Evolutionary conservation across 2,329 filamentous ascomycete genomes (phyloP).

Genomic region (Cytospora mali): DNA sequence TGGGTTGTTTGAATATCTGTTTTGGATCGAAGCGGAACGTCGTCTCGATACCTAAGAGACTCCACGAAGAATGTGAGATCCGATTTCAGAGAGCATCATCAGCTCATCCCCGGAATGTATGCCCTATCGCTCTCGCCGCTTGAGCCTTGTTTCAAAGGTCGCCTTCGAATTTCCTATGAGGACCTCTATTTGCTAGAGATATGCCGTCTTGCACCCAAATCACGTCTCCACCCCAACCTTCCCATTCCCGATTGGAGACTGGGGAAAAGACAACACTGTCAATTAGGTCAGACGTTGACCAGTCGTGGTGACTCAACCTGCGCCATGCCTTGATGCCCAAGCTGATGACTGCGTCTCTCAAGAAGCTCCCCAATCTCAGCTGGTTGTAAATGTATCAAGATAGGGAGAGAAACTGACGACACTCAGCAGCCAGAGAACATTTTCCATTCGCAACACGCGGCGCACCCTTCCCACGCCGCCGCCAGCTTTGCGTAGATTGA

Average conservation of each 20-base stretch:
- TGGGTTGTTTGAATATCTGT: neutral
- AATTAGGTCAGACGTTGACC: neutral
- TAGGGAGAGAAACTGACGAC: neutral
- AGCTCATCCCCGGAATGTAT: neutral
- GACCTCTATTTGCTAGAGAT: neutral
- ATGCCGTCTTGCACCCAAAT: neutral
- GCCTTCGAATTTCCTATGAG: neutral
- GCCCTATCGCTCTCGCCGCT: neutral
- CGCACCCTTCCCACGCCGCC: neutral
- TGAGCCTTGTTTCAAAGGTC: neutral
- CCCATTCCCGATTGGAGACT: neutral
- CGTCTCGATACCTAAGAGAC: neutral
- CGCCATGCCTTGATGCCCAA: slow-evolving; percentile 1
- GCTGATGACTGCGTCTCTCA: neutral
- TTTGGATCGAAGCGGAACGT: neutral
- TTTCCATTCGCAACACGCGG: neutral
- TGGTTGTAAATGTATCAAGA: neutral
- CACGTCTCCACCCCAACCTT: too few relatives aligned
- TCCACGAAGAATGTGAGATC: neutral
- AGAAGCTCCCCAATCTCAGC: neutral
- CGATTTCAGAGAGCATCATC: neutral
- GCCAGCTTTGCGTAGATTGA: neutral
- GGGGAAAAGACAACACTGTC: neutral
- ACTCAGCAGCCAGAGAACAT: neutral
- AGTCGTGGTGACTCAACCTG: neutral